Conservation (phyloP, 2,329 filamentous ascomycete genomes). For the Arachnopeziza araneosa region DNA sequence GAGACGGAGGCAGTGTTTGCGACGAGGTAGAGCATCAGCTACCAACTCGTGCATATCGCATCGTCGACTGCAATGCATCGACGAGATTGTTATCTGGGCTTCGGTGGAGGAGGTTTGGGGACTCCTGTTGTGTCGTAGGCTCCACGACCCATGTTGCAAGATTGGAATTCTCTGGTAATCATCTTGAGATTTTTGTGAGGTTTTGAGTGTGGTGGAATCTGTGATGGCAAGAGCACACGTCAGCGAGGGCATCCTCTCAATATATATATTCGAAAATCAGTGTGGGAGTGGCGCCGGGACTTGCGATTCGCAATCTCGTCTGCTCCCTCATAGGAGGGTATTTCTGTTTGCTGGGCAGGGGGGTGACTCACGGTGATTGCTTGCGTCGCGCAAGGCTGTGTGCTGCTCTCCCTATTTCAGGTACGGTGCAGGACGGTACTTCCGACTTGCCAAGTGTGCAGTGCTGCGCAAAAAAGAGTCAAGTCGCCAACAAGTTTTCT, state of each 20-base stretch:
- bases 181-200: slow-evolving; percentile 20
- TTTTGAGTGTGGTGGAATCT: slow-evolving; percentile 8
- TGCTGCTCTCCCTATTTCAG: background rate
- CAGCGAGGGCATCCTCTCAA: slow-evolving; percentile 4
- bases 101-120: slow-evolving; percentile 38
- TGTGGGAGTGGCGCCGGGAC: background rate
- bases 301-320: background rate
- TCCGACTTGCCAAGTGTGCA: background rate
- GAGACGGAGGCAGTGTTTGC: background rate
- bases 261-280: background rate
- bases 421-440: background rate
- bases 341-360: background rate
- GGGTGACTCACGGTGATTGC: slow-evolving; percentile 22
- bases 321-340: slow-evolving; percentile 1
- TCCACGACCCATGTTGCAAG: slow-evolving; percentile 44
- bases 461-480: slow-evolving; percentile 8
- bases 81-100: slow-evolving; percentile 26
- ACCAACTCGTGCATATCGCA: slow-evolving; percentile 4
- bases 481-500: slow-evolving; percentile 6
- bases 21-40: slow-evolving; percentile 1
- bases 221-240: background rate
- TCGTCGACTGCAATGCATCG: slow-evolving; percentile 4
- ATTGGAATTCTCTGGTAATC: slow-evolving; percentile 25
- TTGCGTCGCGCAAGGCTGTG: slow-evolving; percentile 15
- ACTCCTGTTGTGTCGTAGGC: slow-evolving; percentile 48